phyloP scores from a whole-genome alignment of 345 rosid species.

The Eutrema yunnanense region DNA sequence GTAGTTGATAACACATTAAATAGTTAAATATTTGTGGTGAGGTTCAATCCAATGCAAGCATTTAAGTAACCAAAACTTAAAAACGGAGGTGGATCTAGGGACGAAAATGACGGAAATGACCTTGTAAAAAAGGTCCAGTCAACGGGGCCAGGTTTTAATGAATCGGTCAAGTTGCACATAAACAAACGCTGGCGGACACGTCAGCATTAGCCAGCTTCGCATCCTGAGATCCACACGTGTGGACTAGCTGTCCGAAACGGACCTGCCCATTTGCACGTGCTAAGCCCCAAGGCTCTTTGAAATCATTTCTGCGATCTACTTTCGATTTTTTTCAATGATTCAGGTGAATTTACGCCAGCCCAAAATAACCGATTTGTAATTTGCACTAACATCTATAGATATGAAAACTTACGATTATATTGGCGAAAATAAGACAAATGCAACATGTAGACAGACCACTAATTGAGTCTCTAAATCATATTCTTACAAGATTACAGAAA shows the following conservation, averaged over 20 bases:
- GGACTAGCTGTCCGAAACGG: slow-evolving; percentile 22
- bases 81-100: slow-evolving; percentile 13
- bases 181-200: slow-evolving; percentile 7
- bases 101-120: slow-evolving; percentile 6
- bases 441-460: neutral
- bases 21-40: neutral
- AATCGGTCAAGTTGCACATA: neutral
- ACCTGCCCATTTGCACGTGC: slow-evolving; percentile 16
- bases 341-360: neutral
- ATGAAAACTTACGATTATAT: neutral
- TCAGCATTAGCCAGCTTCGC: slow-evolving; percentile 23
- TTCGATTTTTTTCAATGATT: slow-evolving; percentile 11
- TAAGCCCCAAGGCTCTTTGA: slow-evolving; percentile 1
- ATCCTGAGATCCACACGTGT: slow-evolving; percentile 20
- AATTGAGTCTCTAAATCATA: neutral
- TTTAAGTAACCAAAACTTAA: slow-evolving; percentile 5
- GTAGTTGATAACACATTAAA: slow-evolving; percentile 21
- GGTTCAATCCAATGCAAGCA: slow-evolving; percentile 7
- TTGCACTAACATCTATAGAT: neutral
- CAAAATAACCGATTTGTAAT: neutral
- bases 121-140: slow-evolving; percentile 3
- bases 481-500: neutral
- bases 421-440: neutral
- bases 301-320: neutral
- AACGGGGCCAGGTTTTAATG: neutral